Base-by-base conservation (phyloP, 2,329 filamentous ascomycete genomes). In the Ceratocystis ficicola region DNA sequence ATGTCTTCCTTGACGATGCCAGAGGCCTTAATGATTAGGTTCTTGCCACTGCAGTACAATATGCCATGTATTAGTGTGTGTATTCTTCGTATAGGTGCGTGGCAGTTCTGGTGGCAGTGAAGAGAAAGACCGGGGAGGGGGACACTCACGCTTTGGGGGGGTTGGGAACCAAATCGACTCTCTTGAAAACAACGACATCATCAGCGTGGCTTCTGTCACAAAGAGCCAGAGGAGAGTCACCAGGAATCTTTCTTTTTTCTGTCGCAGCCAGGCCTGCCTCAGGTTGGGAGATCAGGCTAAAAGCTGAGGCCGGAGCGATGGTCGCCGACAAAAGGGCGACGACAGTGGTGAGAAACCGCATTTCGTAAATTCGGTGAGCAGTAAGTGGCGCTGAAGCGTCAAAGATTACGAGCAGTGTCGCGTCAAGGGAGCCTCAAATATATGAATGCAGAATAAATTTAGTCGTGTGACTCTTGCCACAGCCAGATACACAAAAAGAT, bases 221-320 rank as follows among this genome's bases (percentile, higher is more conserved):
- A 77, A 88, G 89, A 73, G 85, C 79, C 68, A 99, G 81, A 36
- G 94, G 93, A 73, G 93, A 96, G 63, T 93, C 80, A 74, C 94
- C 92, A 0, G 89, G 86, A 17, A 96, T 88, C 70, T 86, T 82
- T 74, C 83, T 79, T 59, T 83, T 77, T 30, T 79, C 78, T 25
- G 67, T 15, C 17, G 22, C 12, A 5, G 8, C 20, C 66, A 44
- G 30, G 15, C 17, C 57, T 8, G 44, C 62, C 28, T 5, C 60
- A 70, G 71, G 63, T 72, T 71, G 70, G 70, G 71, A 72, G 70
- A 74, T 72, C 73, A 77, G 75, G 71, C 78, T 83, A 65, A 74
- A 66, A 66, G 76, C 79, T 69, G 74, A 72, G 62, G 77, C 78
- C 66, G 80, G 77, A 64, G 76, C 76, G 69, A 79, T 71, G 73